Evolutionary conservation across 805 yeast genomes (phyloP), one percentile per base, ranked within the genome.

Genomic region (Pichia membranifaciens): DNA sequence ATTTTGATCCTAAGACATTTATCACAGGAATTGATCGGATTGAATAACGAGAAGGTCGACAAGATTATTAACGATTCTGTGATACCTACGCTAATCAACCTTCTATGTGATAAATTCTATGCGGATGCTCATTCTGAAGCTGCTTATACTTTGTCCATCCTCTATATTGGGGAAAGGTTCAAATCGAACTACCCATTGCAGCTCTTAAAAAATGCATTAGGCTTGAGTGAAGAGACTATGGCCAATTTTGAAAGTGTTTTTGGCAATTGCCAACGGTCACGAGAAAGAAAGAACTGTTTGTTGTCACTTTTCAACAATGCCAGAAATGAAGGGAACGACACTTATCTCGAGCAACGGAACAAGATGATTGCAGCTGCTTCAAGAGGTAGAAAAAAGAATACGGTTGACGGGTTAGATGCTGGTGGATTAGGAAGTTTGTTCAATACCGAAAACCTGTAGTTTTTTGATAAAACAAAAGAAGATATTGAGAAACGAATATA

Each of bases 81-180:
- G 59, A 78, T 87, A 51, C 84, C 84, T 54, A 72, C 93, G 0
- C 72, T 91, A 46, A 59, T 87, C 16, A 72, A 74, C 32, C 80
- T 91, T 4, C 68, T 91, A 43, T 70, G 76, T 42, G 93, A 87
- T 57, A 83, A 80, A 47, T 82, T 86, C 51, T 87, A 86, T 63
- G 78, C 77, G 39, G 99, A 91, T 58, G 85, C 93, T 0, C 95
- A 90, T 54, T 78, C 83, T 16, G 99, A 91, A 62, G 96, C 95
- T 1, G 90, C 95, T n/a, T 82, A 86, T 49, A 86, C 95, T 1
- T 74, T 91, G 49, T 84, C 96, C 0, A 79, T 84, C 2, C 68
- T 91, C 41, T 90, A 88, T 62, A 76, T 87, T 58, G 79, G 84
- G 8, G 71, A 87, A 56, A 73, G 91, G 45, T 72, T 81, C 34